Base-by-base conservation (phyloP, 2,329 filamentous ascomycete species). In the Monilinia laxa region DNA sequence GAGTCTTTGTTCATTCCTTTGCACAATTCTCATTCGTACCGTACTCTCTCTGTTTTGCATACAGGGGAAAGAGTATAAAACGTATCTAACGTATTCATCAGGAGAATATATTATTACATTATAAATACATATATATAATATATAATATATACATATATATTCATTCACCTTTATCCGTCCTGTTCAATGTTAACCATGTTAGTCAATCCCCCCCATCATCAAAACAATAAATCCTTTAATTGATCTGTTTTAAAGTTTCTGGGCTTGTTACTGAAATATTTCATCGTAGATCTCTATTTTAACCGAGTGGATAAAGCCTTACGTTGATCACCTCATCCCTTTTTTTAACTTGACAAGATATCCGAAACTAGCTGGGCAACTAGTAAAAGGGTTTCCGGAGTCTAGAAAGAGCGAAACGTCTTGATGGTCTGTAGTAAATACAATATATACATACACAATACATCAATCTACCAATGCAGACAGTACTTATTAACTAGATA, bases 241-340 rank as follows among this genome's bases (percentile, higher is more conserved):
- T n/a, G 38, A 57, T 35, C 25, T 47, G 5, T 35, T 31, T 31
- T 6, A 5, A 47, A 16, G 18, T 16, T 6, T 18, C 12, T 20
- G 28, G 40, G 57, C 57, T 59, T 25, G 57, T 31, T 47, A 45
- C 42, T 53, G 14, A 35, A 14, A 18, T 18, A 52, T 14, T 58
- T 31, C 40, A 40, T 16, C 42, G 25, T 35, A 35, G 42, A 49
- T 60, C 42, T 57, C 55, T 42, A 18, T 28, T 2, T 45, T 14
- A 49, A 18, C 28, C 57, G 42, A 49, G n/a, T 59, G 57, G 57
- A 59, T 35, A 49, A 49, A 60, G 57, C 20, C 57, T 57, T 18
- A 35, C 25, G 28, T 23, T 58, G 42, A 49, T 60, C 57, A 38
- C 20, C 40, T 58, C 25, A 23, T 25, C 28, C 57, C 42, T 25